A percentile compares a stretch with the other conserved stretches of the same genome.
These are phyloP conservation scores for Linnemannia elongata DNA, from an alignment of 192 early-diverging fungal species.

Conservation along the genomic window DNA sequence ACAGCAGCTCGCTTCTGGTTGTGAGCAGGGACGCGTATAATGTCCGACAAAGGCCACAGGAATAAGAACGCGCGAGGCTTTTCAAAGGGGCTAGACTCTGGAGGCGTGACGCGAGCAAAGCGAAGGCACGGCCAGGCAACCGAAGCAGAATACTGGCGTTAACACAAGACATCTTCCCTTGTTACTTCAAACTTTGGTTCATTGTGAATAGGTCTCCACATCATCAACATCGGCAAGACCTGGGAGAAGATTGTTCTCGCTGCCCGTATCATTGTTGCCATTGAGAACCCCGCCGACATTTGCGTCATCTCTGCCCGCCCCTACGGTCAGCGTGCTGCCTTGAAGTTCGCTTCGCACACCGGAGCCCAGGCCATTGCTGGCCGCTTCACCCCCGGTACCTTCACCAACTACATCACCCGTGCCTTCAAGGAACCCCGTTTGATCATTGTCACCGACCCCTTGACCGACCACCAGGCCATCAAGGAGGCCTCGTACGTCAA, in stretches of 20 bases:
- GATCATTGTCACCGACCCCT: constrained; percentile 98
- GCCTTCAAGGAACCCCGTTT: constrained; percentile 99
- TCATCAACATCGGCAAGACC: constrained; percentile 99
- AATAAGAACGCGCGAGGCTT: background rate
- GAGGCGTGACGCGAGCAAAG: background rate
- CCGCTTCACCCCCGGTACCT: constrained; percentile 99
- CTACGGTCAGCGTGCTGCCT: constrained; percentile 98
- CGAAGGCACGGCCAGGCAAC: no score
- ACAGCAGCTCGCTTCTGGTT: background rate
- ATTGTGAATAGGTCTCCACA: constrained; percentile 80
- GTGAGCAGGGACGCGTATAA: background rate
- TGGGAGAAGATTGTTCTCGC: constrained; percentile 99
- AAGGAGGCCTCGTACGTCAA: constrained; percentile 99
- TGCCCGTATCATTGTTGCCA: constrained; percentile 97
- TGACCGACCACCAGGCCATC: constrained; percentile 98
- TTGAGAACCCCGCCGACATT: constrained; percentile 99
- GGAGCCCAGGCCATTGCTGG: constrained; percentile 99
- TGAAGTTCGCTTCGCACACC: constrained; percentile 99
- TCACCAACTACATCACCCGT: constrained; percentile 99
- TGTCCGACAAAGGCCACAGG: background rate
- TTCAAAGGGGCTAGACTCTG: background rate
- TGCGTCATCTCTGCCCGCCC: constrained; percentile 97
- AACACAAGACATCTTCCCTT: background rate
- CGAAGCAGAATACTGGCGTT: background rate
- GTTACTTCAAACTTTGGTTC: background rate